Evolutionary conservation across 345 rosid genomes (phyloP).

Genomic region (Syzygium jambos): DNA sequence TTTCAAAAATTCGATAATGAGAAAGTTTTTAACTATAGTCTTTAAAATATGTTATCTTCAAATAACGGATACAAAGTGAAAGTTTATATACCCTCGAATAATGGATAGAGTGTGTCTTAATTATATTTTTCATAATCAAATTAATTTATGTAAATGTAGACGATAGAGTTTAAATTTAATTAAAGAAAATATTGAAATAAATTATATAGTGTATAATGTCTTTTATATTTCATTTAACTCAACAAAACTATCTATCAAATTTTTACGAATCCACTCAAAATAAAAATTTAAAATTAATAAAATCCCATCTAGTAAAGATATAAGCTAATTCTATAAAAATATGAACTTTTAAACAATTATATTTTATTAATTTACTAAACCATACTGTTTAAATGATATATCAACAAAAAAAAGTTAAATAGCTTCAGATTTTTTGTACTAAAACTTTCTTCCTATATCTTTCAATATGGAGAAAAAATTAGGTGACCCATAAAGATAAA

Average conservation of each 20-base stretch:
- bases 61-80: not conserved
- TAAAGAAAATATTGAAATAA: too few species aligned
- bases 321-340: too few species aligned
- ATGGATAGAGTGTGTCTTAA: not conserved
- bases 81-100: not conserved
- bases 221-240: not conserved
- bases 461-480: not conserved
- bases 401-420: not conserved
- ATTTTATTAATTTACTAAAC: too few species aligned
- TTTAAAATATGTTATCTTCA: not conserved
- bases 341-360: too few species aligned
- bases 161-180: too few species aligned
- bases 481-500: too few species aligned
- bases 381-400: not conserved
- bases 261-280: too few species aligned
- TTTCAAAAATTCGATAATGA: too few species aligned
- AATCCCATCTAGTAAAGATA: too few species aligned
- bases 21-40: too few species aligned
- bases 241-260: too few species aligned
- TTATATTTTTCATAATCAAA: not conserved
- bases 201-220: not conserved
- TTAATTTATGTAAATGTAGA: not conserved
- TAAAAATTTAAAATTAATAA: too few species aligned
- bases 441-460: not conserved
- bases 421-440: not conserved